These are phyloP conservation scores for Schizophyllum commune DNA, from an alignment of 1,284 basidiomycete genomes.

Conservation along the genomic window DNA sequence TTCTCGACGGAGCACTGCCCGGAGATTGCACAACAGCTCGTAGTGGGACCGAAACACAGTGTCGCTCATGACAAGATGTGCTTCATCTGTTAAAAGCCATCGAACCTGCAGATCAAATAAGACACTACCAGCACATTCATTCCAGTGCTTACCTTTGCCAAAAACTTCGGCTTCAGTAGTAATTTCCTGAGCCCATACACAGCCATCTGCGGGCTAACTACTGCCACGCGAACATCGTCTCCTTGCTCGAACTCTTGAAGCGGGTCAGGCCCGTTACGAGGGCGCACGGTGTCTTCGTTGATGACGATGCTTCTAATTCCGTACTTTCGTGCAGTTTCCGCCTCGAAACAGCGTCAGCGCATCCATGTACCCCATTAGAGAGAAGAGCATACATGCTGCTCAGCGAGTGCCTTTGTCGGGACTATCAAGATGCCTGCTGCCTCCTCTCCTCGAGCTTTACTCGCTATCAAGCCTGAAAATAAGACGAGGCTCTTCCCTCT, in stretches of 20 bases:
- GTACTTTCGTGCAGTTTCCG: conserved; percentile 2
- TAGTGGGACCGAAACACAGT: conserved; percentile 4
- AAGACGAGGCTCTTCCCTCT: conserved; percentile 11
- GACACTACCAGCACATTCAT: no score
- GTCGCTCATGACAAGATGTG: conserved; percentile 4
- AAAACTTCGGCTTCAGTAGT: no score
- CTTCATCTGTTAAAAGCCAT: conserved; percentile 13
- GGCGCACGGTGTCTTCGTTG: conserved; percentile 8
- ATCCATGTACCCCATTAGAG: not conserved
- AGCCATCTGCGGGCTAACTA: conserved; percentile 15
- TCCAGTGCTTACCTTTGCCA: no score
- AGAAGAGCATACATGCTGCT: conserved; percentile 8
- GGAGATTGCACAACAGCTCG: conserved; percentile 2
- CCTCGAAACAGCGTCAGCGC: not conserved
- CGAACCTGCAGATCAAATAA: conserved; percentile 1
- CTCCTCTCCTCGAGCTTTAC: conserved; percentile 5
- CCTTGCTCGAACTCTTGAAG: not conserved
- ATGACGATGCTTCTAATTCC: conserved; percentile 8
- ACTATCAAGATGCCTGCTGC: conserved; percentile 11
- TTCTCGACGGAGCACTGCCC: conserved; percentile 7
- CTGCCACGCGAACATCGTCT: conserved; percentile 4
- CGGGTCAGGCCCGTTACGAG: conserved; percentile 2
- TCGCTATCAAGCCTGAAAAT: conserved; percentile 6
- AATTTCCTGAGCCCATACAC: not conserved
- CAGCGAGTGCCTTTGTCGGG: conserved; percentile 11